These are phyloP conservation scores for Lactarius tabidus DNA, from an alignment of 768 basidiomycete species.

Conservation along the genomic window DNA sequence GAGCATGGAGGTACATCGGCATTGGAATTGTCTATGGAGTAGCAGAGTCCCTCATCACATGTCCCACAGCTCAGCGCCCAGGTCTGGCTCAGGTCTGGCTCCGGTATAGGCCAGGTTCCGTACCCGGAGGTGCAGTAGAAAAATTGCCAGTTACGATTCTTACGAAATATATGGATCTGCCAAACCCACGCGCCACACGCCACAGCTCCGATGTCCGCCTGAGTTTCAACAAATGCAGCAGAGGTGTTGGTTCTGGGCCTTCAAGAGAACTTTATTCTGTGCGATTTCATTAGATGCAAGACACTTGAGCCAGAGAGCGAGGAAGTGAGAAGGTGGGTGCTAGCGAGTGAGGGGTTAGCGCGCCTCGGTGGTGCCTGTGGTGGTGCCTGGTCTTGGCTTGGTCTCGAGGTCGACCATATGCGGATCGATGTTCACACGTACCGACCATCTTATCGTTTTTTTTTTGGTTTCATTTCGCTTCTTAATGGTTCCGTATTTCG, in stretches of 20 bases:
- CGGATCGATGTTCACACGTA: neutral
- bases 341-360: neutral
- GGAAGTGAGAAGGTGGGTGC: neutral
- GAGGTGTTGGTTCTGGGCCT: neutral
- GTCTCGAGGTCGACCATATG: neutral
- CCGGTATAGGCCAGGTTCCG: slow-evolving; percentile 4
- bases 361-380: neutral
- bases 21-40: neutral
- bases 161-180: neutral
- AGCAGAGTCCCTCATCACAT: too few relatives aligned
- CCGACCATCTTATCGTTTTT: slow-evolving; percentile 6
- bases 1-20: neutral
- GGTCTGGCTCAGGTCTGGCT: neutral
- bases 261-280: neutral
- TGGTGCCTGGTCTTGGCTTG: too few relatives aligned
- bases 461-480: neutral
- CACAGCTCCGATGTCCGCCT: neutral
- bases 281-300: neutral
- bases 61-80: too few relatives aligned
- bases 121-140: neutral
- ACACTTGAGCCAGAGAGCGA: neutral
- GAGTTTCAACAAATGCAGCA: neutral
- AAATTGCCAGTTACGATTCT: neutral
- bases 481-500: neutral
- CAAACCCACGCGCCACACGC: neutral